These are phyloP conservation scores for Aspergillus felis DNA, from an alignment of 2,329 filamentous ascomycete genomes.

Conservation along the genomic window DNA sequence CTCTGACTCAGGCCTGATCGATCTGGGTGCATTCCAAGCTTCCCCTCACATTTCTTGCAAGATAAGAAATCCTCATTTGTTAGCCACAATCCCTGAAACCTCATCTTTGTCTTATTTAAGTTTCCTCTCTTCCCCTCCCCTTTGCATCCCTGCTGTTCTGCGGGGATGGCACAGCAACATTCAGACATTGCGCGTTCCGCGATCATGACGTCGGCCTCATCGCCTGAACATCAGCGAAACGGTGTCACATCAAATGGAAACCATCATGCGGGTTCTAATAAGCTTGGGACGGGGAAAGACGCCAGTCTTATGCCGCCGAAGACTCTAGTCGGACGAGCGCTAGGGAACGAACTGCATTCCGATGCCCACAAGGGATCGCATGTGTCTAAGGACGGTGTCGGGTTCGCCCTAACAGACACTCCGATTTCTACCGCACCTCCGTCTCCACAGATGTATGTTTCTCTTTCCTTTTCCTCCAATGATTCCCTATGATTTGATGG, in stretches of 20 bases:
- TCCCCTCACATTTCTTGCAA: neutral
- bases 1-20: neutral
- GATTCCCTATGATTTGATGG: conserved; percentile 14
- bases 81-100: neutral
- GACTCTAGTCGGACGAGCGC: conserved; percentile 40
- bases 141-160: conserved; percentile 18
- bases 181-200: conserved; percentile 49
- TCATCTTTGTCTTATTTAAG: neutral
- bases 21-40: neutral
- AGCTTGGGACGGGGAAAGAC: conserved; percentile 25
- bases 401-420: conserved; percentile 58
- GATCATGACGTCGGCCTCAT: conserved; percentile 43
- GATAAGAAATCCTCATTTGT: neutral
- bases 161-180: conserved; percentile 42
- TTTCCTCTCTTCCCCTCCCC: conserved; percentile 4
- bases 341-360: conserved; percentile 40
- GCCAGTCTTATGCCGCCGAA: conserved; percentile 35
- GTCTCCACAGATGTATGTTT: conserved; percentile 58
- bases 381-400: conserved; percentile 45
- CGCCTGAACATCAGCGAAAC: conserved; percentile 19
- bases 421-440: conserved; percentile 59
- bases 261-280: neutral
- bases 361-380: conserved; percentile 34
- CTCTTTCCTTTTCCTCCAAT: conserved; percentile 8
- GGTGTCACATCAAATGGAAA: conserved; percentile 17